Base-by-base conservation (phyloP, 176 grass and related monocot genomes). In the Alloteropsis semialata region DNA sequence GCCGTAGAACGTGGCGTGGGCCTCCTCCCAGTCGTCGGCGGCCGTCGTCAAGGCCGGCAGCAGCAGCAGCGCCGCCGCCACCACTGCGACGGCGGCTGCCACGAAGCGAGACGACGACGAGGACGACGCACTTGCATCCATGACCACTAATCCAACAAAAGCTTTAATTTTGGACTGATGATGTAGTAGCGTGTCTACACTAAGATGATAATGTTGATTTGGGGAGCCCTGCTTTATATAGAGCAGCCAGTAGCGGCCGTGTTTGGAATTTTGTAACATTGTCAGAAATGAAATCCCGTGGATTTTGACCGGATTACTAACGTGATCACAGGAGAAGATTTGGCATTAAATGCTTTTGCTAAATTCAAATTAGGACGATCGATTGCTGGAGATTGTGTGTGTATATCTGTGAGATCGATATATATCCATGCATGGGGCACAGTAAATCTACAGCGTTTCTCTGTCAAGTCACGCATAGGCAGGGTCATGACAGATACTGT, bases 1-100 rank as follows among this genome's bases (percentile, higher is more conserved):
- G 77, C 44, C 61, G 61, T 79, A 79, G 77, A 79, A 79, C 60
- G 77, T 79, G 60, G 77, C 77, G 77, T 79, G 77, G 0, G 77
- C 77, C 7, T 19, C 59, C 29, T 33, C 28, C 77, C 77, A 79
- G 29, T 34, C 30, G 19, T 6, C 76, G 58, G 0, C 55, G 7
- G 2, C 22, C 18, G 41, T 8, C 18, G 41, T 8, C 27, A 22
- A 24, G 10, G 19, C 21, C 58, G 21, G 19, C 19, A 22, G 27
- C 38, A 60, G 37, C 4, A 66, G 77, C 5, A 65, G 43, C 1
- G 16, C 1, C 41, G 11, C 39, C 41, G 42, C 41, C 5, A 14
- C 4, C 16, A 19, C 53, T 11, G 54, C 76, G 16, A 5, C 41
- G 5, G 6, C 49, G 3, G 28, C 16, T 3, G 59, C 38, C 30